Evolutionary conservation across 1,284 basidiomycete genomes (phyloP), one percentile per base, ranked within the genome.

Genomic region (Microbotryum silenes-acaulis): DNA sequence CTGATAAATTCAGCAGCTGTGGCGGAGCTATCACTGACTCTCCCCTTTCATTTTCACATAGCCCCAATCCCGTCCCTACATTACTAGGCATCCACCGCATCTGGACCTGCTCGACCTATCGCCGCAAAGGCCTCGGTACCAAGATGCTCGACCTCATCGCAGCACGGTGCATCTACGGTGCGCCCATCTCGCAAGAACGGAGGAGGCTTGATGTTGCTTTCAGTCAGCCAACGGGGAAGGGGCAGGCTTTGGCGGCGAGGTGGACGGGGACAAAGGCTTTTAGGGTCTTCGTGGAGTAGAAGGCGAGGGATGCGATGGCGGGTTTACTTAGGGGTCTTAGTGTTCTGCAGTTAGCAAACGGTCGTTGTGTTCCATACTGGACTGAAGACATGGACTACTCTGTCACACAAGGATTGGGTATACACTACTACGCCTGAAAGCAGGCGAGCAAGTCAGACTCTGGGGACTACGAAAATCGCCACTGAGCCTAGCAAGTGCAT

Each of bases 71-170:
- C 0, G 66, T 76, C 0, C 72, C 76, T 0, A 76, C 77, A 0
- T 70, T 75, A 0, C 68, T 79, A 7, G 79, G 79, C 31, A 76
- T 80, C 12, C 78, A 79, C 62, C 72, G 79, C 42, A 72, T 80
- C 23, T 80, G 77, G 72, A 77, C 76, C 12, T 72, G 76, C 6
- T 75, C 77, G 0, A 63, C 70, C 0, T 75, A 74, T 53, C 72
- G 78, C 49, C 73, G 73, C 0, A 54, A 63, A 18, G 74, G 75
- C 0, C 65, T 78, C 20, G 75, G 75, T 0, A 60, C 64, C 2
- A 54, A 61, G 7, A 62, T 79, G 14, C 72, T 80, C 20, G 72
- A 78, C 27, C 70, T 69, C 0, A 70, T 76, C 0, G 74, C 74
- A 4, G 45, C 47, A 5, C 64, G 74, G 27, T 77, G 74, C 14